These are phyloP conservation scores for Somion occarium DNA, from an alignment of 1,284 basidiomycete genomes.

Conservation along the genomic window DNA sequence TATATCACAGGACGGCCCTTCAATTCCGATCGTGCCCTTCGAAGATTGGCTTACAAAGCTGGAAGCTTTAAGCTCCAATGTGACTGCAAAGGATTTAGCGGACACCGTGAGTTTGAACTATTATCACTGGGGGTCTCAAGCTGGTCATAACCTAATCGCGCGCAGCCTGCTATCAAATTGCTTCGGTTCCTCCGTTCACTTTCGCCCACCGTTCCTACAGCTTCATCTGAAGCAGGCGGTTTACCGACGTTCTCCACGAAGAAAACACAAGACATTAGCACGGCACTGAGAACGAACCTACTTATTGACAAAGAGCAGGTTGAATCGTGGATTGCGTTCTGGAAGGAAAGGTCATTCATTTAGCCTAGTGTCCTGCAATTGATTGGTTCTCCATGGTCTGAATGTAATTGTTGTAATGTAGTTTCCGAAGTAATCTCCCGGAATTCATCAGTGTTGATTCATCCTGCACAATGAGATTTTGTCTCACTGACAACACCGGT, in stretches of 20 bases:
- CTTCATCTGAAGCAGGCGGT: not conserved
- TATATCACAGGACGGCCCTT: not conserved
- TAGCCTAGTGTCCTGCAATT: too few species aligned
- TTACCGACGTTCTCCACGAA: not conserved
- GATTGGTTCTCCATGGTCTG: too few species aligned
- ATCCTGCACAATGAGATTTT: too few species aligned
- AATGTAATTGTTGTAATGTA: too few species aligned
- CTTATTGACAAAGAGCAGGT: not conserved
- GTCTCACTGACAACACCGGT: too few species aligned
- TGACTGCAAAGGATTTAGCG: not conserved
- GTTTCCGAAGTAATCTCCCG: too few species aligned
- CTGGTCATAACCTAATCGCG: too few species aligned
- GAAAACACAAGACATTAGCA: not conserved
- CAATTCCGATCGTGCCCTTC: constrained; percentile 7
- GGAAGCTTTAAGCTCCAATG: constrained; percentile 1
- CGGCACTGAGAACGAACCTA: not conserved
- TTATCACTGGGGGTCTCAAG: too few species aligned
- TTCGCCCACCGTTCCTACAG: not conserved
- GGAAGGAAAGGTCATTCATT: not conserved
- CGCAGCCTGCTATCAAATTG: constrained; percentile 12
- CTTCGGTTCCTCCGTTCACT: constrained; percentile 8
- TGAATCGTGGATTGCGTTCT: not conserved
- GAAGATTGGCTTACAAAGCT: constrained; percentile 8
- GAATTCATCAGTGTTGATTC: too few species aligned
- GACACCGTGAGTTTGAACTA: constrained; percentile 4